Base-by-base conservation (phyloP, 306 rosid species). In the Begonia masoniana region DNA sequence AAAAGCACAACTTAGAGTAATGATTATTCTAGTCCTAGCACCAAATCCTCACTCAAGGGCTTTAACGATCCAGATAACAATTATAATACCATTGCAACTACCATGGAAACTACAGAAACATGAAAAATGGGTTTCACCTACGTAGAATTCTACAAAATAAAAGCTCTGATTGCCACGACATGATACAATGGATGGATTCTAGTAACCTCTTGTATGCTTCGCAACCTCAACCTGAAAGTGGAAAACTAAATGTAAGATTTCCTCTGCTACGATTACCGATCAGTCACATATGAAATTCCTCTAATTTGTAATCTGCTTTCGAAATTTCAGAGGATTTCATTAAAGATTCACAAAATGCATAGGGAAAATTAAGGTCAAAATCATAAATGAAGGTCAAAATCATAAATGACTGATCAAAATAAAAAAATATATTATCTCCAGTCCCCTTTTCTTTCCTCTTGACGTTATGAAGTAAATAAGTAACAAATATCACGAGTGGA, bases 151-250 rank as follows among this genome's bases (percentile, higher is more conserved):
- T 4, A 7, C 39, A 5, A 31, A 31, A 31, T 31, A 31, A 7
- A 31, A 7, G 9, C 39, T 31, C 39, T 31, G 39, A 31, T 31
- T 31, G 39, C 9, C 39, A 31, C 0, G 39, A 31, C 39, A 31
- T 5, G 39, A 7, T 31, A 31, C 39, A 31, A 31, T 31, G 39
- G 9, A 45, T 45, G 14, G n/a, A 45, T 45, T n/a, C 54, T 69
- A 89, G 63, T 70, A 82, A 64, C 78, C 95, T 71, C 83, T 74
- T 16, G 86, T 70, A 71, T 71, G 76, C 76, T 70, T 82, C 35
- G 71, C 76, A 52, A 82, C 21, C 72, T 85, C 95, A 0, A 78
- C 74, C 95, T 88, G 87, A 70, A 72, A 43, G 35, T 55, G 58
- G 54, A 43, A 51, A 48, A 47, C 21, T 62, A 59, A 6, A 43